phyloP scores from a whole-genome alignment of 1,139 yeast genomes.

The Yamadazyma siamensis region DNA sequence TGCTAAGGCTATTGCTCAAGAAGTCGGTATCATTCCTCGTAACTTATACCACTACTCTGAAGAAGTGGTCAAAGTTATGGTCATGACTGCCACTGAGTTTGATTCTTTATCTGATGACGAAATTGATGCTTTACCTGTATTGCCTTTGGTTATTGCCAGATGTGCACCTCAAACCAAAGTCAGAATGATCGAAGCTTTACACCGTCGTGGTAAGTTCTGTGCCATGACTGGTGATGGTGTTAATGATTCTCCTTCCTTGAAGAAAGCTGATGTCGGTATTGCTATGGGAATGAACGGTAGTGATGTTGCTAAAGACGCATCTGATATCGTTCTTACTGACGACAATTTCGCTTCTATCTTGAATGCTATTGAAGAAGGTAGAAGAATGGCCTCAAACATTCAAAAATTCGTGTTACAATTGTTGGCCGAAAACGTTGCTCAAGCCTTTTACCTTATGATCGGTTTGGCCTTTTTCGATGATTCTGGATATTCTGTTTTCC shows the following conservation, averaged over 20 bases:
- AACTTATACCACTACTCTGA: conserved; percentile 61
- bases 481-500: conserved; percentile 64
- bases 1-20: conserved; percentile 78
- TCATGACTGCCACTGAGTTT: conserved; percentile 74
- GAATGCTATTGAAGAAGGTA: conserved; percentile 78
- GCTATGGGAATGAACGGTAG: conserved; percentile 86
- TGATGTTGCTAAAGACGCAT: conserved; percentile 82
- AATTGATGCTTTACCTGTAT: conserved; percentile 63
- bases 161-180: conserved; percentile 90
- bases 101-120: conserved; percentile 61
- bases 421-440: conserved; percentile 76
- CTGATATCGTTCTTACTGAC: conserved; percentile 71
- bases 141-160: conserved; percentile 78
- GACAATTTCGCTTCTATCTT: conserved; percentile 80
- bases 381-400: conserved; percentile 77
- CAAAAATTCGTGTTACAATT: conserved; percentile 77
- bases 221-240: conserved; percentile 93
- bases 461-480: conserved; percentile 69
- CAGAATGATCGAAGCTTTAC: conserved; percentile 78
- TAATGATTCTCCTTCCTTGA: conserved; percentile 78
- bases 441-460: conserved; percentile 65
- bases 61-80: conserved; percentile 65
- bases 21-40: conserved; percentile 78
- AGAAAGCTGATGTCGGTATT: conserved; percentile 80
- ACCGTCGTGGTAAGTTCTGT: conserved; percentile 63